Evolutionary conservation across 1,284 basidiomycete species (phyloP).

Genomic region (Porogramme epimiltina): DNA sequence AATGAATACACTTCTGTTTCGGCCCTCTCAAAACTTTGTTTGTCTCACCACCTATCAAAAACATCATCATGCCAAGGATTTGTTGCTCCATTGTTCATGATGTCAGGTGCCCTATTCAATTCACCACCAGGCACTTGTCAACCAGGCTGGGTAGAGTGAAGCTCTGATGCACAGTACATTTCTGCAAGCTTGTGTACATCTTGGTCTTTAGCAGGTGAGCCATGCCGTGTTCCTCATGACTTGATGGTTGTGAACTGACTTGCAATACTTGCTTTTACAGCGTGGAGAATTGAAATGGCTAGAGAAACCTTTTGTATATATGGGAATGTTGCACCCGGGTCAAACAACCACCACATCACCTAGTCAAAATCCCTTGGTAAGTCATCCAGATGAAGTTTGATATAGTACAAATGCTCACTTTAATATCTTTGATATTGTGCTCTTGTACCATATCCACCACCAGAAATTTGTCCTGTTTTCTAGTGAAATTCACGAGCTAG

Average conservation of each 20-base stretch:
- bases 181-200: neutral
- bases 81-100: too few relatives aligned
- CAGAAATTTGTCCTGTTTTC: slow-evolving; percentile 22
- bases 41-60: too few relatives aligned
- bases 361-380: too few relatives aligned
- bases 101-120: too few relatives aligned
- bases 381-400: too few relatives aligned
- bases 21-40: too few relatives aligned
- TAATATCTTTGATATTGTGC: slow-evolving; percentile 17
- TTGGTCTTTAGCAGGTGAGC: neutral
- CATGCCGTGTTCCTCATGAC: neutral
- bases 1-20: too few relatives aligned
- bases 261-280: slow-evolving; percentile 1
- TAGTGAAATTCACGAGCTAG: slow-evolving; percentile 38
- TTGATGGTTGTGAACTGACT: neutral
- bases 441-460: slow-evolving; percentile 19
- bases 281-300: slow-evolving; percentile 1
- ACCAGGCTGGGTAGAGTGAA: too few relatives aligned
- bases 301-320: slow-evolving; percentile 9
- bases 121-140: too few relatives aligned
- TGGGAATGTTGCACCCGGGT: slow-evolving; percentile 3
- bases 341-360: slow-evolving; percentile 10
- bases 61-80: too few relatives aligned
- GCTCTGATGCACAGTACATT: too few relatives aligned
- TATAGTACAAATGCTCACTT: too few relatives aligned